Evolutionary conservation across 1,284 basidiomycete species (phyloP).

Genomic region (Trichosporon asahii): DNA sequence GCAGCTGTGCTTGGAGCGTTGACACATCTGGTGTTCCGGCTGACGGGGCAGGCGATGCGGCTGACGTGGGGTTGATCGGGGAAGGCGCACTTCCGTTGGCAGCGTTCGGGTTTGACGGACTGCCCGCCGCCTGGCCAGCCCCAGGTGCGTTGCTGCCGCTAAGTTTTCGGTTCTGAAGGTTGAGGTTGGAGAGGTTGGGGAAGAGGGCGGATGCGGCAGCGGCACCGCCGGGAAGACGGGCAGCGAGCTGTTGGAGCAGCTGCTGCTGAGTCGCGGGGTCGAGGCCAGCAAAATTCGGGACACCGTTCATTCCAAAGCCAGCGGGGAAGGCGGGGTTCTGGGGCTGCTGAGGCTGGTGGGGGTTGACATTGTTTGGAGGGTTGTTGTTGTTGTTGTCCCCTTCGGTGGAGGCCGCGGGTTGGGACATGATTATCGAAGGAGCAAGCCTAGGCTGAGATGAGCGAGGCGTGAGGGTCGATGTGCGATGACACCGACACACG

Average conservation of each 20-base stretch:
- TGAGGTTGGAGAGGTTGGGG: slow-evolving; percentile 18
- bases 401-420: slow-evolving; percentile 17
- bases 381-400: slow-evolving; percentile 14
- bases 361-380: slow-evolving; percentile 3
- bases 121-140: neutral
- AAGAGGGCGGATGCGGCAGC: slow-evolving; percentile 16
- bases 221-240: slow-evolving; percentile 11
- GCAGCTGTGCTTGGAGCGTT: slow-evolving; percentile 23
- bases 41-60: slow-evolving; percentile 1
- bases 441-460: neutral
- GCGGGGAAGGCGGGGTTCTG: slow-evolving; percentile 1
- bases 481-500: slow-evolving; percentile 8
- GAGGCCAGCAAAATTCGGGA: slow-evolving; percentile 10
- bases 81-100: slow-evolving; percentile 5
- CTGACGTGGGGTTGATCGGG: neutral
- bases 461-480: neutral
- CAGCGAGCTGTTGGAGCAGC: slow-evolving; percentile 22
- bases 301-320: slow-evolving; percentile 5
- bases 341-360: slow-evolving; percentile 1
- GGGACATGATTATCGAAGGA: slow-evolving; percentile 7
- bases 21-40: slow-evolving; percentile 14
- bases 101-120: neutral
- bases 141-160: slow-evolving; percentile 10
- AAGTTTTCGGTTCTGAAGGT: slow-evolving; percentile 12
- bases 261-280: slow-evolving; percentile 19